Evolutionary conservation across 2,329 filamentous ascomycete species (phyloP).

Genomic region (Apiospora phragmitis): DNA sequence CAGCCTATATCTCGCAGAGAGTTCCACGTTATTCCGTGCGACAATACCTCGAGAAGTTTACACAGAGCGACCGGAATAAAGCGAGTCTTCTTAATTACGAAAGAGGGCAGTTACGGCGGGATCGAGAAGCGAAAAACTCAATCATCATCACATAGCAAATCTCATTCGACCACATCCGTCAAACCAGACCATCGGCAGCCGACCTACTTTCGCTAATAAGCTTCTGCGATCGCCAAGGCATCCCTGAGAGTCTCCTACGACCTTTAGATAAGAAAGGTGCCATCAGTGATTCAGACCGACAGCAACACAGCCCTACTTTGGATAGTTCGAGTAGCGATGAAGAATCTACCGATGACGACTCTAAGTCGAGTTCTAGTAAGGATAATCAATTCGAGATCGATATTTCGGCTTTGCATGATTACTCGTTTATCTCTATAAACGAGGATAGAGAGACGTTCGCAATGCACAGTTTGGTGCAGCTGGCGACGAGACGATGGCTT

Average conservation of each 20-base stretch:
- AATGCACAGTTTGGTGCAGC: conserved; percentile 45
- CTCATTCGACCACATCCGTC: conserved; percentile 37
- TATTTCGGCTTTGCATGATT: conserved; percentile 35
- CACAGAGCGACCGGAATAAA: conserved; percentile 30
- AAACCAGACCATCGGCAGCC: conserved; percentile 34
- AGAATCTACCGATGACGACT: conserved; percentile 15
- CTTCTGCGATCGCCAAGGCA: conserved; percentile 44
- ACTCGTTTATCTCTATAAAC: conserved; percentile 34
- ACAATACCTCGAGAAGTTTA: conserved; percentile 40
- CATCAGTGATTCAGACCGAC: background rate
- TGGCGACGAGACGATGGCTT: conserved; percentile 37
- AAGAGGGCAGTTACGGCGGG: conserved; percentile 31
- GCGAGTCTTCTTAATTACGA: conserved; percentile 31
- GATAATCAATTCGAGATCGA: too few species aligned
- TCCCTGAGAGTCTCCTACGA: conserved; percentile 28
- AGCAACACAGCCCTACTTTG: background rate
- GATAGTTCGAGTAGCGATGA: background rate
- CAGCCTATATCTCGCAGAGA: conserved; percentile 32
- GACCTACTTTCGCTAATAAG: conserved; percentile 47
- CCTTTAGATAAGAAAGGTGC: background rate
- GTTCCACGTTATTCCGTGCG: conserved; percentile 29
- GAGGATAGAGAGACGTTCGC: conserved; percentile 29
- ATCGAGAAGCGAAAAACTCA: conserved; percentile 34
- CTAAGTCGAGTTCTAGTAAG: too few species aligned
- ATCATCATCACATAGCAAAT: conserved; percentile 38